Percentiles rank a stretch among this genome's conserved stretches.
Evolutionary conservation across 2,329 filamentous ascomycete species (phyloP).

Genomic region (Phoma sp.): DNA sequence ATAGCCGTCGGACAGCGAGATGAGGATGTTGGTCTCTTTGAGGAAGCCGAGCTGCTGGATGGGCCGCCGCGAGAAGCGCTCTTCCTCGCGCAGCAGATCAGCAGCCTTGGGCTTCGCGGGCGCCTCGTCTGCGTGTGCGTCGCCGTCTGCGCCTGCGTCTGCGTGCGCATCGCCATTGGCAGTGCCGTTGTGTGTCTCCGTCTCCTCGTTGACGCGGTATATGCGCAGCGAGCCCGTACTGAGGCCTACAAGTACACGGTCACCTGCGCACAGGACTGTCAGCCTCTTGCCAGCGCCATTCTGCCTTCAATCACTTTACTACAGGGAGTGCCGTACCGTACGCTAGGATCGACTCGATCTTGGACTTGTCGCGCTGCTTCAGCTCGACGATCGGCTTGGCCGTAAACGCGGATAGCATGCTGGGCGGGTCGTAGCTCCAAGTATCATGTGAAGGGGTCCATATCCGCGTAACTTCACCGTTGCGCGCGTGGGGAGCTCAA

Average conservation of each 20-base stretch:
- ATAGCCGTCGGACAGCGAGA: conserved; percentile 88
- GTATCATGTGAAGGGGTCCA: conserved; percentile 22
- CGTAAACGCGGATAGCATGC: conserved; percentile 96
- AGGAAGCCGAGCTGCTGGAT: conserved; percentile 95
- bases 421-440: conserved; percentile 15
- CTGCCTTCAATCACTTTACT: no score
- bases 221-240: conserved; percentile 88
- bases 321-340: conserved; percentile 65
- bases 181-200: conserved; percentile 39
- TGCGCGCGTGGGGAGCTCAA: conserved; percentile 6
- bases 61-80: conserved; percentile 88
- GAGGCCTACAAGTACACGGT: conserved; percentile 88
- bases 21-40: conserved; percentile 89
- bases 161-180: conserved; percentile 17
- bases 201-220: conserved; percentile 82
- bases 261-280: conserved; percentile 60
- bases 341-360: conserved; percentile 93
- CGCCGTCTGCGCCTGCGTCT: conserved; percentile 24
- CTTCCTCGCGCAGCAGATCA: conserved; percentile 87
- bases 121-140: conserved; percentile 29
- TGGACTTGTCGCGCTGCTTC: conserved; percentile 91
- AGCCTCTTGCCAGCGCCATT: conserved; percentile 14
- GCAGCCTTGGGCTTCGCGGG: conserved; percentile 59
- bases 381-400: conserved; percentile 97
- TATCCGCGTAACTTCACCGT: conserved; percentile 23